Base-by-base conservation (phyloP, 2,329 filamentous ascomycete species). In the Fusarium globosum region DNA sequence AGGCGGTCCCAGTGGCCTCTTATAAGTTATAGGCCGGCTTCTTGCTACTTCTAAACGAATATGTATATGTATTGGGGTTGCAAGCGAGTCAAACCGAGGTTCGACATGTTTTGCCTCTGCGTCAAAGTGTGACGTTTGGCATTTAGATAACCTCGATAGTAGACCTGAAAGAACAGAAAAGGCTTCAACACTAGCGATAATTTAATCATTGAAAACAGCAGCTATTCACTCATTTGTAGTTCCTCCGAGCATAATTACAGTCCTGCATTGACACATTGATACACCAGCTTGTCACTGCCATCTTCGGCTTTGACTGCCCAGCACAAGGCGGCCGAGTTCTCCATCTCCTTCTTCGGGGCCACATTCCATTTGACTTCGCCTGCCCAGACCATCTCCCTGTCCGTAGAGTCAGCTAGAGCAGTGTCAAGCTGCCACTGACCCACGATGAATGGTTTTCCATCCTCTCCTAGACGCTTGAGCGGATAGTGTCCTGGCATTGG, bases 201-300 rank as follows among this genome's bases (percentile, higher is more conserved):
- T 14, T 14, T 7, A 33, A 33, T 7, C 13, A 33, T 6, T 33
- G 5, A 33, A 33, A 33, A 33, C 33, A 33, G 13, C 13, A 33
- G 11, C 13, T 14, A 14, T 33, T 14, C 33, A 33, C 33, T 33
- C 13, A 33, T 33, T 33, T 33, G 33, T 14, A 33, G 6, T 4
- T 48, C 20, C 0, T 15, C 1, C 4, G 3, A 21, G 2, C 6
- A 0, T 28, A 0, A 21, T 33, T 0, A n/a, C 11, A 49, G 28
- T 18, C 46, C 46, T 10, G 46, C 46, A 49, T 49, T 49, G 11
- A 49, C 46, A 49, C 46, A 49, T 3, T 49, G 46, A 49, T 49
- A 49, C 1, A 4, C 1, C 21, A 49, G 9, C 46, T 33, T 49
- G 28, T 0, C 28, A 2, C 21, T 49, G 13, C 28, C 21, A 18